Conservation (phyloP, 257 asterid species). For the Gentiana dahurica region DNA sequence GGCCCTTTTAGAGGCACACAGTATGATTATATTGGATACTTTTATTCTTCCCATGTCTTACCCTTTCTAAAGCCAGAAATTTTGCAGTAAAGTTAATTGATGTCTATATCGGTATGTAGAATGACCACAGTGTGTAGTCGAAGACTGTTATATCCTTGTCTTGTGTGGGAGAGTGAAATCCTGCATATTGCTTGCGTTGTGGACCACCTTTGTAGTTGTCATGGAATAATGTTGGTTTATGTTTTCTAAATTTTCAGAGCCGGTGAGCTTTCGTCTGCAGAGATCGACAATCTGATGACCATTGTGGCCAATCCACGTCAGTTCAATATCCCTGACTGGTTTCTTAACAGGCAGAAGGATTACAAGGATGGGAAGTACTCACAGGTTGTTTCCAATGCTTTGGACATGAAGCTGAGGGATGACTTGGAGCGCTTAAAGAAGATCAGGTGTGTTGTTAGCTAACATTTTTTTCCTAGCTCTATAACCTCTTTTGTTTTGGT, state of each 20-base stretch:
- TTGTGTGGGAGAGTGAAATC: no score
- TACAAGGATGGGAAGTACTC: constrained; percentile 37
- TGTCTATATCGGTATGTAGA: no score
- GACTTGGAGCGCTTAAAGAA: constrained; percentile 30
- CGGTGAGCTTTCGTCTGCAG: constrained; percentile 33
- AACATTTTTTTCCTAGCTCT: no score
- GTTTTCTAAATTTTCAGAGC: constrained; percentile 12
- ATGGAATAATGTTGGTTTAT: no score
- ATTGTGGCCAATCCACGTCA: constrained; percentile 34
- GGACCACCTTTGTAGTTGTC: no score
- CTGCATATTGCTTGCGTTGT: no score
- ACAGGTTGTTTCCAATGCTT: constrained; percentile 32
- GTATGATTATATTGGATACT: no score
- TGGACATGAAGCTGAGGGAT: constrained; percentile 44
- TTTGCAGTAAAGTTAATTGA: no score
- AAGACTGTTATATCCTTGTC: not conserved
- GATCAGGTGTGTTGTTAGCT: constrained; percentile 12
- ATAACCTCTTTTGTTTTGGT: not conserved
- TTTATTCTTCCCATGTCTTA: no score
- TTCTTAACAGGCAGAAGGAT: constrained; percentile 38
- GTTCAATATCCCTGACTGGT: constrained; percentile 41
- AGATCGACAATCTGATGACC: constrained; percentile 27
- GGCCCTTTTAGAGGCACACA: no score
- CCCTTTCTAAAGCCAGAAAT: no score
- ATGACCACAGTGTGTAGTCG: no score